Evolutionary conservation across 106 monocot species (phyloP), one percentile per base, ranked within the genome.

Genomic region (Apostasia shenzhenica): DNA sequence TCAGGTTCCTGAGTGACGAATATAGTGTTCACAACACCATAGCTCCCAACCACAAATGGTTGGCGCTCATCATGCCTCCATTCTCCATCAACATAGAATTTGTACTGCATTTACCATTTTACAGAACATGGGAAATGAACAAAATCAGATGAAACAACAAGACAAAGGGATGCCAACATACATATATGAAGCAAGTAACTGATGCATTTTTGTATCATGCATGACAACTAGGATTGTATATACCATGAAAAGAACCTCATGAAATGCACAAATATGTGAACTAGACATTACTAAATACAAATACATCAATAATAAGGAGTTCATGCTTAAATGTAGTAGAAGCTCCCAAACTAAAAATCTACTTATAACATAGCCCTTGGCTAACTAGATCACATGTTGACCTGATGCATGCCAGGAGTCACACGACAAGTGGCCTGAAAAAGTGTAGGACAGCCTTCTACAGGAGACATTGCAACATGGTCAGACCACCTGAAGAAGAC

Each of bases 11-110:
- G 68, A 2, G 75, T 74, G 53, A 92, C 51, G 57, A 78, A 44
- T 41, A 95, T 53, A 71, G 89, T 92, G 77, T 95, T 95, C 57
- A 89, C 95, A 52, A 80, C 77, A 48, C 95, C 95, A 79, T 82
- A 89, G 64, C 63, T 79, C 50, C 89, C 88, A 2, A 75, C 66
- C 43, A 72, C 73, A 67, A 3, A 82, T 54, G 95, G 95, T 72
- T 92, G 86, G 26, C 47, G 68, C 61, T 95, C 95, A 77, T 95
- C 95, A 63, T 95, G 86, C 45, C 80, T 66, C 91, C 91, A 95
- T 61, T 95, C 84, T 6, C 95, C 95, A 75, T 95, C 95, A 66
- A 95, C 95, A 79, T 26, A 89, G 60, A 95, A 95, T 66, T 95
- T 95, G 86, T 84, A 95, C 95, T 95, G 88, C 77, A 79, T 63